Conservation (phyloP, 2,329 filamentous ascomycete genomes). For the Colletotrichum cereale region DNA sequence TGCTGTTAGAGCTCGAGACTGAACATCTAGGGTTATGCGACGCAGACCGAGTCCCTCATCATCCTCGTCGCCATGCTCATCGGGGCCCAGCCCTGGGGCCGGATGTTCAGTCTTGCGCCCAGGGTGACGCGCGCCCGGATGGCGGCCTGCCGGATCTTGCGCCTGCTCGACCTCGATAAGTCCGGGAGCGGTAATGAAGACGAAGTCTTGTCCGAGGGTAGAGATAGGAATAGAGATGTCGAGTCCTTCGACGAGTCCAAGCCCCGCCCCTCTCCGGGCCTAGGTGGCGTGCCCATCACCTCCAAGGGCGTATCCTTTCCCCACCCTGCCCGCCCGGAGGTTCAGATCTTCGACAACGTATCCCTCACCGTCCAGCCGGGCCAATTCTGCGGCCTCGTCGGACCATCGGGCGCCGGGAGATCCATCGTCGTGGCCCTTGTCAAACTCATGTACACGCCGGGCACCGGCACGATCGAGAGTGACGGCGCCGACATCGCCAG, state of each 20-base stretch:
- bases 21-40: conserved; percentile 74
- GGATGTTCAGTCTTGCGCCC: conserved; percentile 80
- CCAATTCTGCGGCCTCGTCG: conserved; percentile 74
- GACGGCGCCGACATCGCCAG: conserved; percentile 61
- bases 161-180: conserved; percentile 59
- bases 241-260: conserved; percentile 52
- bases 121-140: conserved; percentile 77
- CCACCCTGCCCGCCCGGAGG: conserved; percentile 73
- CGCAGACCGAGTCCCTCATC: conserved; percentile 78
- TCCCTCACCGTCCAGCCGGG: conserved; percentile 69
- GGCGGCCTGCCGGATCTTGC: conserved; percentile 70
- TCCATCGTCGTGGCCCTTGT: conserved; percentile 72
- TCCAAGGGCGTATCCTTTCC: conserved; percentile 73
- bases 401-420: conserved; percentile 76
- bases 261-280: conserved; percentile 41
- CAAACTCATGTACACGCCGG: conserved; percentile 62
- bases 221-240: conserved; percentile 51
- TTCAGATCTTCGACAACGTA: conserved; percentile 67
- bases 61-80: conserved; percentile 79
- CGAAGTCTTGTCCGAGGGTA: conserved; percentile 39
- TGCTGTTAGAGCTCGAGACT: conserved; percentile 85
- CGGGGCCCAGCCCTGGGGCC: conserved; percentile 78
- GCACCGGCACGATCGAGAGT: conserved; percentile 56
- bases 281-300: conserved; percentile 59
- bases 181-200: conserved; percentile 39